Base-by-base conservation (phyloP, 2,329 filamentous ascomycete genomes). In the Amphichorda felina region DNA sequence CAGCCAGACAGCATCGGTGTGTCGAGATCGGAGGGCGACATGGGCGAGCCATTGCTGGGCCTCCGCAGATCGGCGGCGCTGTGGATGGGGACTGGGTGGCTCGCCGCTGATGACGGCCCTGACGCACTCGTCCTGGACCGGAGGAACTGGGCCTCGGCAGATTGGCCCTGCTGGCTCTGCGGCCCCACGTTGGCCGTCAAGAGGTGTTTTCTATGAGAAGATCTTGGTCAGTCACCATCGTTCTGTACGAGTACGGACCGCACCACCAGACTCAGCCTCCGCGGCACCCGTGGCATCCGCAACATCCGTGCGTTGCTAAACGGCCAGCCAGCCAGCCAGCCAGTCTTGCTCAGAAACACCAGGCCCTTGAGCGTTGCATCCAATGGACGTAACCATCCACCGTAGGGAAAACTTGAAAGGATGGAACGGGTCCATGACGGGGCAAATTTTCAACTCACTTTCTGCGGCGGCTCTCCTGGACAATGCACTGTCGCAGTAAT, bases 391-490 rank as follows among this genome's bases (percentile, higher is more conserved):
- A n/a, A n/a, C n/a, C n/a, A n/a, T n/a, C n/a, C n/a, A n/a, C n/a
- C n/a, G n/a, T n/a, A n/a, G n/a, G n/a, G n/a, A 24, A 24, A 24
- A 24, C 21, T 6, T 6, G 10, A 24, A 24, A 6, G 10, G 10
- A 24, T 10, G 21, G 10, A 24, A 24, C 6, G 6, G 10, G 10
- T 6, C 21, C 21, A 24, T 6, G 21, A 24, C 21, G 6, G 21
- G n/a, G n/a, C n/a, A n/a, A n/a, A 24, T 6, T 6, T 24, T 10
- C 21, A 30, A 76, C 80, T 74, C 60, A 87, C 81, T 84, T 86
- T 70, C 86, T 80, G 49, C 87, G 76, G 48, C 86, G 84, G 63
- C 83, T 89, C 57, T 93, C 79, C 44, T 80, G 79, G 17, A 84
- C 76, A 37, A 80, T 66, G 59, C 82, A 87, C 54, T 60, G 47